phyloP scores from a whole-genome alignment of 345 rosid species.

The Eucalyptus brandiana region DNA sequence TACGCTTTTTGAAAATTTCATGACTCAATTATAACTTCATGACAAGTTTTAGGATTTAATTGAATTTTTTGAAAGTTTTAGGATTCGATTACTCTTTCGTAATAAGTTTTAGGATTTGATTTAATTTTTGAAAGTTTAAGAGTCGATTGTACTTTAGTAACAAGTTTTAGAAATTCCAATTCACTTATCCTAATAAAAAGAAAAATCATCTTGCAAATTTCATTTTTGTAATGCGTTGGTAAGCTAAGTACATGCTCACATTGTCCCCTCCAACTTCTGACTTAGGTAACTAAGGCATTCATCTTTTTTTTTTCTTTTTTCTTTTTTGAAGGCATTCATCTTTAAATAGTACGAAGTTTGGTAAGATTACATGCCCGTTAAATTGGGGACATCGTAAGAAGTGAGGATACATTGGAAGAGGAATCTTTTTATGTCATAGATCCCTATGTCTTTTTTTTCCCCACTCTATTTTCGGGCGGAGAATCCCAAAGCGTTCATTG shows the following conservation, averaged over 20 bases:
- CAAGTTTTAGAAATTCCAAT: too few relatives aligned
- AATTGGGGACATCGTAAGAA: background rate
- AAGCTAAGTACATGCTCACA: background rate
- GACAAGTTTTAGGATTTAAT: too few relatives aligned
- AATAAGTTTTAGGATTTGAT: too few relatives aligned
- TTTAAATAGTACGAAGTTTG: background rate
- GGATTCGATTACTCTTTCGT: rapidly evolving
- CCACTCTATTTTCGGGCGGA: background rate
- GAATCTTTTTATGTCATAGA: background rate
- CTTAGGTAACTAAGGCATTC: background rate
- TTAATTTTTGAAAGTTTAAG: rapidly evolving
- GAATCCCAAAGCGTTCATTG: background rate
- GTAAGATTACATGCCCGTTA: background rate
- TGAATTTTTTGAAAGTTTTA: too few relatives aligned
- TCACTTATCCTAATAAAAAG: too few relatives aligned
- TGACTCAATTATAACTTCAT: rapidly evolving
- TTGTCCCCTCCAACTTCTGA: background rate
- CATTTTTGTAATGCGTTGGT: background rate
- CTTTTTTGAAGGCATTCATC: background rate
- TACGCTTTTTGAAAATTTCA: rapidly evolving
- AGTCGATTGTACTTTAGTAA: rapidly evolving
- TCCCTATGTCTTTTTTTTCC: background rate
- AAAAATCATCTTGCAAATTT: background rate
- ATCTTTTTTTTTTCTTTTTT: too few relatives aligned
- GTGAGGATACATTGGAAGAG: background rate